These are phyloP conservation scores for Botryotinia globosa DNA, from an alignment of 2,329 filamentous ascomycete genomes.

Conservation along the genomic window DNA sequence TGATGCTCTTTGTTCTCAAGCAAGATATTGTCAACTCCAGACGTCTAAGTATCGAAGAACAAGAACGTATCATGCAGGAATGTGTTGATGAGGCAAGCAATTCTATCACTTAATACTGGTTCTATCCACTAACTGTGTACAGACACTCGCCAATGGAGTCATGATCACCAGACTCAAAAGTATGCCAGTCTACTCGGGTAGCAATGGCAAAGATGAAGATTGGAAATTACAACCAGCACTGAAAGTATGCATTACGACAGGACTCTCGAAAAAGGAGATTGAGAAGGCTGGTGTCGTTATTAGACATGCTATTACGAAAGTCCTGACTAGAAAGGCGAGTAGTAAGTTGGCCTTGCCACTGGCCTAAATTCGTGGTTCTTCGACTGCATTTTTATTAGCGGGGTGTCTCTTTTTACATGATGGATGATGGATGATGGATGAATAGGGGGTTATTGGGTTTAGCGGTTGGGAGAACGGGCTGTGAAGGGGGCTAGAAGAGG, in stretches of 20 bases:
- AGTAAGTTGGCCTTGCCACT: conserved; percentile 43
- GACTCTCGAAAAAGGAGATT: conserved; percentile 87
- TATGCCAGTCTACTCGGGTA: conserved; percentile 62
- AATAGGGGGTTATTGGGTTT: not conserved
- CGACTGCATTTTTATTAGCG: not conserved
- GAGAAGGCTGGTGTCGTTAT: conserved; percentile 90
- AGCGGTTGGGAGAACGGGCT: not conserved
- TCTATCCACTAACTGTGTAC: conserved; percentile 21
- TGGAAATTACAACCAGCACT: conserved; percentile 76
- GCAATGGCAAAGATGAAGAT: conserved; percentile 65
- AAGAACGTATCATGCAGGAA: conserved; percentile 82
- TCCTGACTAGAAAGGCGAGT: conserved; percentile 67
- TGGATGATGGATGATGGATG: conserved; percentile 5
- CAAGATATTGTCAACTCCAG: conserved; percentile 72
- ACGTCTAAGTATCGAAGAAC: conserved; percentile 67
- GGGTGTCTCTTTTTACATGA: not conserved
- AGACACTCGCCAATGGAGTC: conserved; percentile 84
- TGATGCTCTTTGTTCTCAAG: conserved; percentile 82
- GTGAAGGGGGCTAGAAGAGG: not conserved
- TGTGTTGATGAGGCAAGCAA: conserved; percentile 86
- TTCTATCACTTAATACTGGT: not conserved
- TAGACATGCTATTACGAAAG: conserved; percentile 89
- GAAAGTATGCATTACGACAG: conserved; percentile 87
- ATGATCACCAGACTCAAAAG: conserved; percentile 84
- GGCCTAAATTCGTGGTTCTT: conserved; percentile 30